A percentile compares a stretch with the other conserved stretches of the same genome.
phyloP scores from a whole-genome alignment of 2,329 filamentous ascomycete species.

The Exophiala xenobiotica region DNA sequence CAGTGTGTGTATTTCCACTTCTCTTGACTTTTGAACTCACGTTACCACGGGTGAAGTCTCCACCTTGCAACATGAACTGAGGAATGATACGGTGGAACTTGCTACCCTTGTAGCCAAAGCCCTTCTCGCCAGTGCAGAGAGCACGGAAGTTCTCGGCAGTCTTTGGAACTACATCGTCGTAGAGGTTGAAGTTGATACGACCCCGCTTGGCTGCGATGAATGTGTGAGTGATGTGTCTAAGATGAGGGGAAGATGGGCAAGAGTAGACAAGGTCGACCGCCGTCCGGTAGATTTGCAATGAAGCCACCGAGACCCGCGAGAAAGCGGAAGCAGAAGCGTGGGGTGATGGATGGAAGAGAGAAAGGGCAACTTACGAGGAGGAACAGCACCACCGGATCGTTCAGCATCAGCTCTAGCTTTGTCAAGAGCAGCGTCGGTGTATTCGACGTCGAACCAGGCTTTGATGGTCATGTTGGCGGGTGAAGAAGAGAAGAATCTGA shows the following conservation, averaged over 20 bases:
- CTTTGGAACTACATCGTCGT: slow-evolving; percentile 81
- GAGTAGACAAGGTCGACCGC: background rate
- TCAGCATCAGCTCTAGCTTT: slow-evolving; percentile 58
- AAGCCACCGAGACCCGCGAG: background rate
- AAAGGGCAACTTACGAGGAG: slow-evolving; percentile 20
- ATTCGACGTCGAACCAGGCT: slow-evolving; percentile 73
- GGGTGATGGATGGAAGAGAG: slow-evolving; percentile 14
- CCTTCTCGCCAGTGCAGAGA: slow-evolving; percentile 66
- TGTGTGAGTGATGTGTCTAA: slow-evolving; percentile 23
- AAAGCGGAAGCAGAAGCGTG: background rate
- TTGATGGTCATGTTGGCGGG: slow-evolving; percentile 72
- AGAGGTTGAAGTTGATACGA: slow-evolving; percentile 88
- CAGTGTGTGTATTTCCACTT: slow-evolving; percentile 60
- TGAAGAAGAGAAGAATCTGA: slow-evolving; percentile 38
- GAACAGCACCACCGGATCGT: slow-evolving; percentile 17
- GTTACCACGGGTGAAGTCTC: slow-evolving; percentile 65
- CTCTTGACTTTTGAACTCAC: slow-evolving; percentile 72
- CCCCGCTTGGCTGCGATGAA: slow-evolving; percentile 62
- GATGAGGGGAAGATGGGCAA: slow-evolving; percentile 8
- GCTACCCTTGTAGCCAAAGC: slow-evolving; percentile 65
- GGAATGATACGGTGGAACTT: slow-evolving; percentile 70
- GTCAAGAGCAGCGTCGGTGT: slow-evolving; percentile 55
- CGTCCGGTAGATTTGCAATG: background rate
- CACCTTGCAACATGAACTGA: slow-evolving; percentile 69
- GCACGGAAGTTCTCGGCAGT: slow-evolving; percentile 70